phyloP scores from a whole-genome alignment of 2,329 filamentous ascomycete genomes.

The Madurella mycetomatis region DNA sequence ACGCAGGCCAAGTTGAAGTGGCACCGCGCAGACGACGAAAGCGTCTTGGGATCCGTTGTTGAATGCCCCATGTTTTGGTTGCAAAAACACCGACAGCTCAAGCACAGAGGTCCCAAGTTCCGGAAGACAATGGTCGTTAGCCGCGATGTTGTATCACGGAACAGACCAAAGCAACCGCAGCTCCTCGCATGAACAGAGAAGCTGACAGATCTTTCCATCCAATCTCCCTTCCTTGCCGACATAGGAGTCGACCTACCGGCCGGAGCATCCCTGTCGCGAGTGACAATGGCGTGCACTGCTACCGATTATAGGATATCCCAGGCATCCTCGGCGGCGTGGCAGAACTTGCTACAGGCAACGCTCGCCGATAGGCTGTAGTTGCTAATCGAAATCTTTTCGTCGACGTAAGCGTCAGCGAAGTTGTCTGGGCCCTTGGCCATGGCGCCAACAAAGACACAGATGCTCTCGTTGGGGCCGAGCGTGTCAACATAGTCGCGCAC shows the following conservation, averaged over 20 bases:
- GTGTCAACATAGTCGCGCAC: conserved; percentile 84
- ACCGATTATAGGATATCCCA: conserved; percentile 81
- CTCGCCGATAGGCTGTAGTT: conserved; percentile 96
- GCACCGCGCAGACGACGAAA: conserved; percentile 53
- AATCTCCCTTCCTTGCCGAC: conserved; percentile 19
- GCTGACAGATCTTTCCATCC: conserved; percentile 28
- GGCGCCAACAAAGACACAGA: conserved; percentile 95
- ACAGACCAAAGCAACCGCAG: conserved; percentile 34
- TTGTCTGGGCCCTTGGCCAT: conserved; percentile 97
- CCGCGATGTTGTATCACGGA: conserved; percentile 72
- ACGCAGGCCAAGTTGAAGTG: conserved; percentile 62
- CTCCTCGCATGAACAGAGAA: conserved; percentile 17
- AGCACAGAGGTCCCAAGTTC: conserved; percentile 61
- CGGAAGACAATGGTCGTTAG: conserved; percentile 42
- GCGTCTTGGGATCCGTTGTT: conserved; percentile 68
- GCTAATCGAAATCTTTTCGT: conserved; percentile 97
- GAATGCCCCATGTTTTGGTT: conserved; percentile 80
- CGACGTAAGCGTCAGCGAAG: conserved; percentile 90
- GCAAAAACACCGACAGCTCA: conserved; percentile 76
- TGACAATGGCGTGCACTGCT: background rate
- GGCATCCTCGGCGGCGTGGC: conserved; percentile 92
- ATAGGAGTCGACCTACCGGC: background rate
- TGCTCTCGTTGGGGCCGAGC: conserved; percentile 78
- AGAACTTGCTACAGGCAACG: conserved; percentile 99
- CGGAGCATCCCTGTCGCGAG: background rate